Conservation (phyloP, 352 stramenopile species). For the Pythium pyrilobum region DNA sequence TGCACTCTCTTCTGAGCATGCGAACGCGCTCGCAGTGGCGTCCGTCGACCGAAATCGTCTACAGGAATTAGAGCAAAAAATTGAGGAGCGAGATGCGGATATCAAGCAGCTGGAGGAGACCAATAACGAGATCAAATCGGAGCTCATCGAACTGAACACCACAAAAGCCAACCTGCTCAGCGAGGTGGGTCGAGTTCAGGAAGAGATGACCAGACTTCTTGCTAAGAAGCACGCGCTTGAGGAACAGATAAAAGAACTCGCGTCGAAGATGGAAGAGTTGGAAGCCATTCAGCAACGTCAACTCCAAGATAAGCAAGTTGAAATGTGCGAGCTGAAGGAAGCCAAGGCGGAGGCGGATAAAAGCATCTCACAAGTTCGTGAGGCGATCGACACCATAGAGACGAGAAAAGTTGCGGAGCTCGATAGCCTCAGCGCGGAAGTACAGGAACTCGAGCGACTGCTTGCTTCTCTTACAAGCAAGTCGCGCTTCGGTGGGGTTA, state of each 20-base stretch:
- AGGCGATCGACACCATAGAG: conserved; percentile 11
- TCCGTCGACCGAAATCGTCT: background rate
- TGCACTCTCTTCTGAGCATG: conserved; percentile 2
- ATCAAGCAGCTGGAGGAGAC: conserved; percentile 44
- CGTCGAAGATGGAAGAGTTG: conserved; percentile 33
- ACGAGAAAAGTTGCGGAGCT: conserved; percentile 10
- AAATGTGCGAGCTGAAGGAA: conserved; percentile 23
- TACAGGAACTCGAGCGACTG: conserved; percentile 22
- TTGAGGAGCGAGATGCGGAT: conserved; percentile 12
- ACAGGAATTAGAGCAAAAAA: conserved; percentile 2
- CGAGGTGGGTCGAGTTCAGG: conserved; percentile 25
- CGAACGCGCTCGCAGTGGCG: conserved; percentile 1
- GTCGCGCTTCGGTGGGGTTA: background rate
- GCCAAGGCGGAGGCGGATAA: conserved; percentile 2
- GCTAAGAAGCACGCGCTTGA: conserved; percentile 9
- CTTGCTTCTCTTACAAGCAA: background rate
- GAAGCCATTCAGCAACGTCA: conserved; percentile 5
- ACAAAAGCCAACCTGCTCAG: conserved; percentile 33
- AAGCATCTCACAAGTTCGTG: background rate
- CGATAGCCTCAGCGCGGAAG: conserved; percentile 1
- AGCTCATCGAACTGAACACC: conserved; percentile 22
- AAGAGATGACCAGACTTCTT: background rate
- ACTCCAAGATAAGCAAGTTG: conserved; percentile 35
- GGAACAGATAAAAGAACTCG: conserved; percentile 41
- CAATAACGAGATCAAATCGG: conserved; percentile 48